These are phyloP conservation scores for Carex cristatella DNA, from an alignment of 176 grass and related monocot genomes.

Conservation along the genomic window DNA sequence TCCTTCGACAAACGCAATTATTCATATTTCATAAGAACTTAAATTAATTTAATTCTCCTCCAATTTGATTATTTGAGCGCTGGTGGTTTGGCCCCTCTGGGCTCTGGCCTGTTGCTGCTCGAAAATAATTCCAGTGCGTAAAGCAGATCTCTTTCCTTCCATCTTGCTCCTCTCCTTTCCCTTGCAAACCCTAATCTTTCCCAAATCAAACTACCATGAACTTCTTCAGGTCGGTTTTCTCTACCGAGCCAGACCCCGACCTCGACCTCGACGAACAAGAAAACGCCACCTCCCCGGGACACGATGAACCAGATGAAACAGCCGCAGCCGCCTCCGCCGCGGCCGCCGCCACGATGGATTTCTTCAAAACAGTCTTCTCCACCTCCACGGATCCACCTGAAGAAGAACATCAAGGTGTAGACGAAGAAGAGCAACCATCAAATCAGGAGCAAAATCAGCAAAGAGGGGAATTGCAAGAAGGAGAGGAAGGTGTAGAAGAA, in stretches of 20 bases:
- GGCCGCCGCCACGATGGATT: conserved; percentile 15
- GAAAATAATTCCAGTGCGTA: neutral
- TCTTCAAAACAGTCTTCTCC: conserved; percentile 22
- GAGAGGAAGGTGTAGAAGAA: neutral
- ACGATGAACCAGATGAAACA: conserved; percentile 9
- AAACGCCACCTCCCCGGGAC: neutral
- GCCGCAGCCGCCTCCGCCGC: conserved; percentile 18
- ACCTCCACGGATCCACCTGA: conserved; percentile 29
- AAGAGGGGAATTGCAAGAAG: neutral
- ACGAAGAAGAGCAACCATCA: neutral
- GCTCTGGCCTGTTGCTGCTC: neutral
- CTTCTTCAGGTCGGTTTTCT: conserved; percentile 65
- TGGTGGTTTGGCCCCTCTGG: neutral
- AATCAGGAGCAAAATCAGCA: conserved; percentile 8
- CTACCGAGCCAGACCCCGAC: neutral
- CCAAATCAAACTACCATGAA: conserved; percentile 36
- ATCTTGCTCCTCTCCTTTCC: neutral
- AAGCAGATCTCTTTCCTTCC: neutral
- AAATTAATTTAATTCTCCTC: neutral
- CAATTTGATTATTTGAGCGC: neutral
- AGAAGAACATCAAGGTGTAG: conserved; percentile 6
- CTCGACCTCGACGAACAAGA: neutral
- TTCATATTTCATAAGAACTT: neutral
- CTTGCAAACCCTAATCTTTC: conserved; percentile 11
- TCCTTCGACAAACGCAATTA: neutral